Evolutionary conservation across 2,329 filamentous ascomycete genomes (phyloP).

Genomic region (Aspergillus caelatus): DNA sequence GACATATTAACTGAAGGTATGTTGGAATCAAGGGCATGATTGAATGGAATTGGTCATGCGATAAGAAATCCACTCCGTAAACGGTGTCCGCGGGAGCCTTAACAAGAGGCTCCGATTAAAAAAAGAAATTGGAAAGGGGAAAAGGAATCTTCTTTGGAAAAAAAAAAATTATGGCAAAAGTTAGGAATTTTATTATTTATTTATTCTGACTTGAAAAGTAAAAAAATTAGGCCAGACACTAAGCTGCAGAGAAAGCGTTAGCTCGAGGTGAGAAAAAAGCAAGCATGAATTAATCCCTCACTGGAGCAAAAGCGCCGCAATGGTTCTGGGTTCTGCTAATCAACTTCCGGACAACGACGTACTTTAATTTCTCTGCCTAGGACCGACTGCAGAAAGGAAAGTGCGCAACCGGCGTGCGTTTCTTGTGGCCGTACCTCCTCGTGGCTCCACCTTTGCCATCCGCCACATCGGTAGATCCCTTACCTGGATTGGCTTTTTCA

Average conservation of each 20-base stretch:
- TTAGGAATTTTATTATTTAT: neutral
- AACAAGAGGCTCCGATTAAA: neutral
- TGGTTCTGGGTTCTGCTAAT: neutral
- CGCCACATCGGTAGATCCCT: neutral
- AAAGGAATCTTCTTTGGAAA: neutral
- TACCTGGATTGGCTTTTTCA: neutral
- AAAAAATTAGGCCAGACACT: neutral
- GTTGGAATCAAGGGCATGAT: constrained; percentile 6
- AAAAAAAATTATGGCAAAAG: neutral
- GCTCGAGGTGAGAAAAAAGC: neutral
- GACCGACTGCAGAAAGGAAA: neutral
- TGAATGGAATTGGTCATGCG: constrained; percentile 4
- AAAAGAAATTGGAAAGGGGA: neutral
- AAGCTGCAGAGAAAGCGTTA: constrained; percentile 1
- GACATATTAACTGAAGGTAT: constrained; percentile 3
- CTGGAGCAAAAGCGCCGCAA: neutral
- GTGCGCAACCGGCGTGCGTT: neutral
- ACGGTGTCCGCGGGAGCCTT: constrained; percentile 3
- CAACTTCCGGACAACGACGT: neutral
- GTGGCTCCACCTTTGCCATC: neutral
- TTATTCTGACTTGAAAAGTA: neutral
- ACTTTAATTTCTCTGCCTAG: no score
- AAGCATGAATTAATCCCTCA: constrained; percentile 3
- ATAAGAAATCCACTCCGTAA: neutral
- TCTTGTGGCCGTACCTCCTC: neutral